These are phyloP conservation scores for Ilex aquifolium DNA, from an alignment of 257 asterid genomes.

Conservation along the genomic window DNA sequence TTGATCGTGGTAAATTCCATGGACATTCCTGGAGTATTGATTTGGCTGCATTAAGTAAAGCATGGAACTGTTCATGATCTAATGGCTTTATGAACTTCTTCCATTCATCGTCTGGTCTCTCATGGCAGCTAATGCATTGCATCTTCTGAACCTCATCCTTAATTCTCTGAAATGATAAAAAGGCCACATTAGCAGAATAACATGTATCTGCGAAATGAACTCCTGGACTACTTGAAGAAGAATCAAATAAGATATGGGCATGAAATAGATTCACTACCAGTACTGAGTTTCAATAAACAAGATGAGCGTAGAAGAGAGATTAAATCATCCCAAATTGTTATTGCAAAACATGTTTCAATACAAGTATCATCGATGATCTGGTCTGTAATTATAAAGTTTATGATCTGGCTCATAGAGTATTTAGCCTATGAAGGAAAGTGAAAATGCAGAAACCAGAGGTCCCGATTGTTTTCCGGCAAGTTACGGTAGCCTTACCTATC, in stretches of 20 bases:
- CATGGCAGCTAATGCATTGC: conserved; percentile 18
- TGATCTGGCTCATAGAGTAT: no score
- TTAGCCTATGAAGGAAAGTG: no score
- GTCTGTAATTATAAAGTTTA: no score
- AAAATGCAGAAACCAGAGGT: no score
- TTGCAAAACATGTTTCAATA: not conserved
- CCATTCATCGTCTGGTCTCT: conserved; percentile 18
- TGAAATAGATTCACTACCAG: no score
- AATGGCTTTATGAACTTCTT: conserved; percentile 40
- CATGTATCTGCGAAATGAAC: not conserved
- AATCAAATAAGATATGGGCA: not conserved
- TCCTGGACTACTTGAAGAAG: not conserved
- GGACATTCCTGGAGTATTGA: conserved; percentile 30
- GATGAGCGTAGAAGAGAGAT: no score
- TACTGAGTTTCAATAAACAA: no score
- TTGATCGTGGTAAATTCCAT: conserved; percentile 30
- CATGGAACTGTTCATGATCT: conserved; percentile 54
- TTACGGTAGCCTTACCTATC: no score
- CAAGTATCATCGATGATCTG: no score
- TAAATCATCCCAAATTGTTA: not conserved
- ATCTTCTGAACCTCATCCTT: conserved; percentile 53
- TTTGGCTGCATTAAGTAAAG: conserved; percentile 44
- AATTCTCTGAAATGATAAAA: conserved; percentile 46
- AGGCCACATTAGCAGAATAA: conserved; percentile 1
- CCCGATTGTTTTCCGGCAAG: no score